phyloP scores from a whole-genome alignment of 345 rosid species.

The Passiflora organensis region DNA sequence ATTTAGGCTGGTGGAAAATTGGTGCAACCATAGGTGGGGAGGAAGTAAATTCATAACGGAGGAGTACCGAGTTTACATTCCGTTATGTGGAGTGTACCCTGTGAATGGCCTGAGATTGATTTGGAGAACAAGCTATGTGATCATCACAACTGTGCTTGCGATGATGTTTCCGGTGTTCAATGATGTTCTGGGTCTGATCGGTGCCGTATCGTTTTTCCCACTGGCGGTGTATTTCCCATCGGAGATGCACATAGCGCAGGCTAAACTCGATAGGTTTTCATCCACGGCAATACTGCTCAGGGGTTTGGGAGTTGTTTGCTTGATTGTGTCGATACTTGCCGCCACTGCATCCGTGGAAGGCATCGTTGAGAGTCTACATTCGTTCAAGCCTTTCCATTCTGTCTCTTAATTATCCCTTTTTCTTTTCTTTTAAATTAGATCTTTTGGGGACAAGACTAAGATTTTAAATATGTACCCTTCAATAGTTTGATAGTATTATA shows the following conservation, averaged over 20 bases:
- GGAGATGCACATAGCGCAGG: conserved; percentile 13
- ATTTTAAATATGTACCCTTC: no score
- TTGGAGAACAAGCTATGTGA: conserved; percentile 11
- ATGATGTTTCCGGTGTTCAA: conserved; percentile 19
- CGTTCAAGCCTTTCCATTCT: conserved; percentile 15
- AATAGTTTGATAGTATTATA: no score
- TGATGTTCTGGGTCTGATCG: conserved; percentile 15
- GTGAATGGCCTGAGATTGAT: conserved; percentile 2
- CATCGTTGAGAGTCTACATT: neutral
- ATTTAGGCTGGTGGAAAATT: conserved; percentile 10
- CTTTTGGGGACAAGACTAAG: no score
- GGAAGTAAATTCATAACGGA: conserved; percentile 9
- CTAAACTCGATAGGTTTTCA: neutral
- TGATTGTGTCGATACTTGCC: conserved; percentile 10
- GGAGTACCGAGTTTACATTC: neutral
- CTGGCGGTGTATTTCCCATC: conserved; percentile 14
- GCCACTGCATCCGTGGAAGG: conserved; percentile 18
- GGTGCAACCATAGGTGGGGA: neutral
- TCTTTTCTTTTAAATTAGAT: no score
- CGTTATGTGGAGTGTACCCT: neutral
- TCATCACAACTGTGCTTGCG: neutral
- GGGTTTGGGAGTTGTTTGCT: conserved; percentile 14
- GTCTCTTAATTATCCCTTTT: conserved; percentile 6
- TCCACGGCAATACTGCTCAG: conserved; percentile 10
- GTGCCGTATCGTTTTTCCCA: conserved; percentile 14